These are phyloP conservation scores for Sclerotinia sclerotiorum DNA, from an alignment of 2,329 filamentous ascomycete genomes.

Conservation along the genomic window DNA sequence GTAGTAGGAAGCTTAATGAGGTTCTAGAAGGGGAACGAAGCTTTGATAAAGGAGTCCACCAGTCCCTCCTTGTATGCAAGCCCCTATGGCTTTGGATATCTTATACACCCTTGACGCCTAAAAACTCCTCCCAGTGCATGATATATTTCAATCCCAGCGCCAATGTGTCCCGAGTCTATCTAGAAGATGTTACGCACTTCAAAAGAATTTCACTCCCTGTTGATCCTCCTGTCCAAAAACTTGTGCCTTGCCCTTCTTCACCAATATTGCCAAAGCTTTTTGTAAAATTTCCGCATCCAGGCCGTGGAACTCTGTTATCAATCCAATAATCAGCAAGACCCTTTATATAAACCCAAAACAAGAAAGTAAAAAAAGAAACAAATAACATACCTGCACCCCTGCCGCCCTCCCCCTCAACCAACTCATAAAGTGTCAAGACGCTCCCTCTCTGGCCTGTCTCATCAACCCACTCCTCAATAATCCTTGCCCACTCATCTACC, in stretches of 20 bases:
- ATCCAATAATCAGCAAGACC: constrained; percentile 6
- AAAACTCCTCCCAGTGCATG: neutral
- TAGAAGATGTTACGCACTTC: neutral
- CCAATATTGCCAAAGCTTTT: constrained; percentile 75
- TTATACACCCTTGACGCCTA: neutral
- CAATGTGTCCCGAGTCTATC: neutral
- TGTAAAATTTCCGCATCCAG: constrained; percentile 81
- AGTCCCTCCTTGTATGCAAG: neutral
- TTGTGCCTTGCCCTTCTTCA: constrained; percentile 89
- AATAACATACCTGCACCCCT: constrained; percentile 56
- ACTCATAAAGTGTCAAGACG: constrained; percentile 90
- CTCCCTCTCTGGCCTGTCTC: constrained; percentile 83
- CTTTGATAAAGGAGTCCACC: neutral
- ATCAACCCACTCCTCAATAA: constrained; percentile 51
- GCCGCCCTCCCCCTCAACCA: constrained; percentile 82
- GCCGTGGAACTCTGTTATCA: constrained; percentile 70
- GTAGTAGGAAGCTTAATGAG: neutral
- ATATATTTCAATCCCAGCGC: neutral
- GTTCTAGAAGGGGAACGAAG: neutral
- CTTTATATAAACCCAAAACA: neutral
- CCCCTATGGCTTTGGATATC: neutral
- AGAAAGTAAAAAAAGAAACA: neutral
- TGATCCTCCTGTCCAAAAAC: constrained; percentile 88
- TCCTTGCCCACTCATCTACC: constrained; percentile 84
- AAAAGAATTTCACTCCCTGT: constrained; percentile 96